A percentile compares a stretch with the other conserved stretches of the same genome.
phyloP scores from a whole-genome alignment of 371 early-diverging fungal genomes.

The Nematocida ironsii region DNA sequence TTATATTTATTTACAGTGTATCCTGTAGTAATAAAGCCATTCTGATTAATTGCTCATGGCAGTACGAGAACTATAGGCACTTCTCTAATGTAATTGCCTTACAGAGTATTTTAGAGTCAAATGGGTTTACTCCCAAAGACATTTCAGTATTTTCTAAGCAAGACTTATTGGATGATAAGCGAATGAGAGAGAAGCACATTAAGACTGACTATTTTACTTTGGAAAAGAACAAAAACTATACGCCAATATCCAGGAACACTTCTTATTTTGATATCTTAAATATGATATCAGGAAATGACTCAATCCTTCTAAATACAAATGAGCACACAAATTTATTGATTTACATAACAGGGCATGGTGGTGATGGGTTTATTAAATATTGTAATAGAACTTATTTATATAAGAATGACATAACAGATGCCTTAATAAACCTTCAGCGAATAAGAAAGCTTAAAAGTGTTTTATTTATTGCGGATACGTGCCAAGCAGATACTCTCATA shows the following conservation, averaged over 20 bases:
- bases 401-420: conserved; percentile 64
- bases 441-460: conserved; percentile 57
- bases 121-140: conserved; percentile 47
- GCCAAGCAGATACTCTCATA: conserved; percentile 67
- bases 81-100: conserved; percentile 52
- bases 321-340: conserved; percentile 64
- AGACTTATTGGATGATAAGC: conserved; percentile 34
- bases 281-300: conserved; percentile 59
- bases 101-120: conserved; percentile 35
- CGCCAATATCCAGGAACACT: conserved; percentile 27
- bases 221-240: conserved; percentile 33
- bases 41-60: conserved; percentile 51
- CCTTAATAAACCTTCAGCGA: conserved; percentile 37
- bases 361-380: conserved; percentile 67
- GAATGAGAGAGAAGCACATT: conserved; percentile 20
- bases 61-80: conserved; percentile 60
- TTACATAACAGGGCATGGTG: conserved; percentile 69
- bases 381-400: conserved; percentile 60
- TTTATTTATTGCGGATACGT: conserved; percentile 68
- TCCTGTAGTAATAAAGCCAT: conserved; percentile 53
- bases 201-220: conserved; percentile 29
- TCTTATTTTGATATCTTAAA: conserved; percentile 59
- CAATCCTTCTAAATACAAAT: conserved; percentile 52
- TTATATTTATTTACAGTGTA: neutral
- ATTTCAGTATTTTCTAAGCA: conserved; percentile 39